Evolutionary conservation across 768 basidiomycete species (phyloP).

Genomic region (Clavaria fumosa): DNA sequence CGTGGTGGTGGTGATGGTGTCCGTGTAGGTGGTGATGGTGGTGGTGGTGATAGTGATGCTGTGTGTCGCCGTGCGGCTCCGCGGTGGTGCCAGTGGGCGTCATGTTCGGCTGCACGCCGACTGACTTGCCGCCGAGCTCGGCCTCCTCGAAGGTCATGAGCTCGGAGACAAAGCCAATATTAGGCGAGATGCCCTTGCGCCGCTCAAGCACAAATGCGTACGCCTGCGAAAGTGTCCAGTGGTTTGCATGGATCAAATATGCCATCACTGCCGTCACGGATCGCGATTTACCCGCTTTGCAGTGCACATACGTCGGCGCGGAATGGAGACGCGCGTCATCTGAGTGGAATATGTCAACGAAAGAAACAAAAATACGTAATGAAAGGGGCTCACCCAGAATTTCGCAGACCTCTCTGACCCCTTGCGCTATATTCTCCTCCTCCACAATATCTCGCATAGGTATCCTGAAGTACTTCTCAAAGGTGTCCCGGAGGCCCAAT

Average conservation of each 20-base stretch:
- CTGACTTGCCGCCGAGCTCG: constrained; percentile 65
- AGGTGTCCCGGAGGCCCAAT: constrained; percentile 44
- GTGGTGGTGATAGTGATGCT: constrained; percentile 10
- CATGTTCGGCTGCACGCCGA: constrained; percentile 45
- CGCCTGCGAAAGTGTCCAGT: constrained; percentile 87
- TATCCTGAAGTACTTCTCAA: constrained; percentile 75
- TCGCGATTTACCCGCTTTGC: constrained; percentile 89
- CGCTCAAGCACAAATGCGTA: constrained; percentile 88
- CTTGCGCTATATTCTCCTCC: constrained; percentile 72
- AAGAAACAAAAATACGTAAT: no score
- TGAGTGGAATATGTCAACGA: no score
- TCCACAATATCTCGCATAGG: constrained; percentile 95
- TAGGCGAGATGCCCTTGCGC: constrained; percentile 88
- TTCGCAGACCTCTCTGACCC: constrained; percentile 74
- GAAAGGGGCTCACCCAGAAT: constrained; percentile 46
- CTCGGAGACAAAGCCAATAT: constrained; percentile 95
- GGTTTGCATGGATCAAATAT: constrained; percentile 93
- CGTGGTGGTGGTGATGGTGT: no score
- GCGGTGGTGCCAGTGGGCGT: constrained; percentile 12
- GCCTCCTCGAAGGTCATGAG: constrained; percentile 93
- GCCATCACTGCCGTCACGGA: constrained; percentile 95
- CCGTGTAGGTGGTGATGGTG: constrained; percentile 12
- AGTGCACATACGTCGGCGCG: constrained; percentile 87
- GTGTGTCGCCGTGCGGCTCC: constrained; percentile 16
- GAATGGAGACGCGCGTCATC: constrained; percentile 87